These are phyloP conservation scores for Venturia carpophila DNA, from an alignment of 2,329 filamentous ascomycete genomes.

Conservation along the genomic window DNA sequence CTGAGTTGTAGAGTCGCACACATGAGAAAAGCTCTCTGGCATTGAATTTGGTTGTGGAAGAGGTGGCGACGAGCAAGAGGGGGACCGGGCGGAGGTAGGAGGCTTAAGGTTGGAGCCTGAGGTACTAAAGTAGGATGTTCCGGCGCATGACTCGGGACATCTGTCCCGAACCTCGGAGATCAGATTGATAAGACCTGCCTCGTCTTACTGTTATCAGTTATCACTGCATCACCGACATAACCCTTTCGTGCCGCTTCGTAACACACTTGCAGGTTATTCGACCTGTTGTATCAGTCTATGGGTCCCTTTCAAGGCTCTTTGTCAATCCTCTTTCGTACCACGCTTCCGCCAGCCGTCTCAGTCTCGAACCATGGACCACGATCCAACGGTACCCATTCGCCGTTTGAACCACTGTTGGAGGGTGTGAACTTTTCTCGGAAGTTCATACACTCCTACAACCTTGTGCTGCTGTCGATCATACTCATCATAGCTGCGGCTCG, in stretches of 20 bases:
- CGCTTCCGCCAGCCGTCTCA: neutral
- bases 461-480: neutral
- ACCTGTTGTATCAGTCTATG: neutral
- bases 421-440: conserved; percentile 1
- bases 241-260: neutral
- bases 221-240: neutral
- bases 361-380: neutral
- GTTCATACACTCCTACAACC: conserved; percentile 8
- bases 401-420: conserved; percentile 12
- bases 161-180: neutral
- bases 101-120: too few species aligned
- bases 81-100: too few species aligned
- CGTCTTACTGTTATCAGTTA: too few species aligned
- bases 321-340: neutral
- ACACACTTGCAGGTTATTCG: neutral
- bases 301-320: neutral
- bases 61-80: too few species aligned
- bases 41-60: neutral
- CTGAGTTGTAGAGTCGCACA: too few species aligned
- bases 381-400: neutral
- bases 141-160: neutral
- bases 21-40: too few species aligned
- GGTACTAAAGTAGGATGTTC: neutral
- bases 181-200: conserved; percentile 4
- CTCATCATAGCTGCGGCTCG: neutral